Evolutionary conservation across 208 protist genomes (phyloP), one percentile per base, ranked within the genome.

Genomic region (Trypanosoma cruzi): DNA sequence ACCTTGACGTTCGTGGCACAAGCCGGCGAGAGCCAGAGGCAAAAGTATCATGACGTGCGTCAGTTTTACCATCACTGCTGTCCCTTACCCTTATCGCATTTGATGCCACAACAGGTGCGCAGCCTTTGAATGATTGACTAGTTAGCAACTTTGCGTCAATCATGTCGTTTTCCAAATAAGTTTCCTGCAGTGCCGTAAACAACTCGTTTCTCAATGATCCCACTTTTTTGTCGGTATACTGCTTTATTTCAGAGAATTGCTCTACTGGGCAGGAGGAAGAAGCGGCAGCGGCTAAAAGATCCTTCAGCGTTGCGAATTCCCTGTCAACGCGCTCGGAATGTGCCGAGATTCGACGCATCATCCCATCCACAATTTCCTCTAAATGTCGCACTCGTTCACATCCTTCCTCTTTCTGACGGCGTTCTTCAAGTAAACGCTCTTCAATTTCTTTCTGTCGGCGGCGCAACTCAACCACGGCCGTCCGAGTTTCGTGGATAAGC

Each of bases 211-310:
- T 32, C 20, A 75, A 28, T 8, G 60, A 29, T 4, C 46, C 56
- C 24, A 70, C 46, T 31, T 68, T 67, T 18, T 37, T 29, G 36
- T 75, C 71, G 6, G 57, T 59, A n/a, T 75, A 70, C 8, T 32
- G 29, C 31, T 49, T 44, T n/a, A 69, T 11, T 24, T 4, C 48
- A 22, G 34, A 32, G 28, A 44, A 4, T 13, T 29, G 48, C 29
- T 75, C 71, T 16, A 16, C 52, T 7, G 44, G 24, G 11, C 13
- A 22, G 4, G 71, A 31, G 10, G 16, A 0, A 40, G 64, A 13
- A 37, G 37, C 13, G 20, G 37, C n/a, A 31, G 49, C 36, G 8
- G 13, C 20, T 4, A 55, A 40, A 22, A 8, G 34, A 24, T 40
- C 53, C 26, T 53, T 58, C 34, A 59, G 14, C 32, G 34, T 28